Base-by-base conservation (phyloP, 441 rosid genomes). In the Populus trichocarpa region DNA sequence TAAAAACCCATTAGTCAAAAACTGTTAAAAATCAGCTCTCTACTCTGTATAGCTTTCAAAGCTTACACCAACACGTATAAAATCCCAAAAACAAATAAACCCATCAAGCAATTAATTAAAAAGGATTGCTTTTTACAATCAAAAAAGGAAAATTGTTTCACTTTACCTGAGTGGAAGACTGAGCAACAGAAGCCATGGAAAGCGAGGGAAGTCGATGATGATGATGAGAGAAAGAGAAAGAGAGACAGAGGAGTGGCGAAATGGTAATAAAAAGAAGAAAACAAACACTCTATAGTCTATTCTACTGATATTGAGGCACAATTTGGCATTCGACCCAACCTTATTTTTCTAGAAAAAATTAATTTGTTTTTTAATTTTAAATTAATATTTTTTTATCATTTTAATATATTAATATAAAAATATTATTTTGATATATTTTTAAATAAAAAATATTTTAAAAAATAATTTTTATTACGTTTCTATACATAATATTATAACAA, bases 151-250 rank as follows among this genome's bases (percentile, higher is more conserved):
- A 61, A 69, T 22, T 30, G 36, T 22, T 61, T 61, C 28, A 38
- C 7, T 66, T 65, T 69, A 87, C 92, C 93, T 85, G 90, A 75
- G 82, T 16, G 4, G 88, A 78, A 67, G 91, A 84, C 83, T 81
- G 93, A 87, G 93, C 33, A 38, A 92, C 79, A 16, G 94, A 88
- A 68, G 97, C 94, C 97, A 90, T 89, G 83, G 86, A 81, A 77
- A 83, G 81, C 66, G 84, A 53, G 12, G 38, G 40, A 36, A 13
- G 53, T 67, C 69, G 76, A 25, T 83, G 80, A 68, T 23, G 78
- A 63, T 23, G 82, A 63, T 82, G 64, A 46, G 75, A 63, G 32
- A 30, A 28, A 22, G 69, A 35, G 79, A 70, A 28, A 22, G 69
- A 35, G 79, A 70, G 83, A 64, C 63, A 67, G 66, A 72, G 73